Evolutionary conservation across 805 yeast species (phyloP), one percentile per base, ranked within the genome.

Genomic region (Saccharomyces jurei): DNA sequence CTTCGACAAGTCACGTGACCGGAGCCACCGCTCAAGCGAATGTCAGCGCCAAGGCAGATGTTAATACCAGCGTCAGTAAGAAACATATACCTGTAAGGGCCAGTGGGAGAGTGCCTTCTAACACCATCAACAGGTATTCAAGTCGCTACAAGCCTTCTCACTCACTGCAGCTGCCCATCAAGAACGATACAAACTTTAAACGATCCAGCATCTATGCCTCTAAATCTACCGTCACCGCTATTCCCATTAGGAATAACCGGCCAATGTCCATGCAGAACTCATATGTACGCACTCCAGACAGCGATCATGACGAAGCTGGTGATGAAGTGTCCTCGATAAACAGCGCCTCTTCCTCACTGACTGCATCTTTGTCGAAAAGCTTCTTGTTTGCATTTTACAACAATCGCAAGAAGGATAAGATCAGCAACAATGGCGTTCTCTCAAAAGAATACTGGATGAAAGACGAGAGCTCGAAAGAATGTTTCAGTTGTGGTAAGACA

Each of bases 381-480:
- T 74, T 74, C 56, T 60, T 75, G 5, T 74, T 72, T 54, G 77
- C 76, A 0, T 74, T 75, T 53, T 69, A 74, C 54, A 56, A 66
- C 48, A 70, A 69, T 56, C 52, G 56, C 10, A 62, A 61, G 50
- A 62, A 63, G 52, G 51, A 60, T 41, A 62, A 61, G 48, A 52
- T 57, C n/a, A 50, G 49, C 27, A 62, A 60, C 41, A 58, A 63
- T 47, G 62, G 61, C 1, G 53, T 74, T 0, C 56, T 75, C 4
- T 74, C 78, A 4, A 80, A 81, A 56, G 92, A 89, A 65, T 92
- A 89, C 67, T 92, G 99, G 99, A 85, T 92, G 89, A 89, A 91
- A 63, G 97, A 92, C 72, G 87, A 92, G 46, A 87, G 89, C 56
- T 96, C 96, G 0, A 80, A 84, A 8, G 94, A 89, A 58, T 92